Evolutionary conservation across 1,284 basidiomycete genomes (phyloP).

Genomic region (Nidula niveotomentosa): DNA sequence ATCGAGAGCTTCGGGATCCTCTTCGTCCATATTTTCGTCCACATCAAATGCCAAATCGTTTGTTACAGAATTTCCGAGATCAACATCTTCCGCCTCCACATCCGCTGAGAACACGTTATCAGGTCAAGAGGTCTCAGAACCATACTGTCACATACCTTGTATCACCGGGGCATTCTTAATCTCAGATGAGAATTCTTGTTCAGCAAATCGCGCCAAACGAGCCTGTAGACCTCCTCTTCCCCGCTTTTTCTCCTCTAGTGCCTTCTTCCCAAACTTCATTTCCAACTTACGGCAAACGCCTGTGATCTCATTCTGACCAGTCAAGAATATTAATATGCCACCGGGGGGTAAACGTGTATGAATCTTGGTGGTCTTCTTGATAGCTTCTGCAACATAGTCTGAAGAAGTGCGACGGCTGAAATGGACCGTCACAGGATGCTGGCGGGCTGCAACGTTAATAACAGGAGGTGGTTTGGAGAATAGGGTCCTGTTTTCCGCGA

Average conservation of each 20-base stretch:
- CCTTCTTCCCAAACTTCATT: constrained; percentile 72
- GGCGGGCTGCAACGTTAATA: constrained; percentile 87
- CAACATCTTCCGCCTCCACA: constrained; percentile 83
- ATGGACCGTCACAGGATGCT: constrained; percentile 95
- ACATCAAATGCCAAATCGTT: constrained; percentile 58
- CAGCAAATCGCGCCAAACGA: constrained; percentile 9
- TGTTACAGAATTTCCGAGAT: constrained; percentile 57
- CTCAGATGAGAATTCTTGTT: constrained; percentile 13
- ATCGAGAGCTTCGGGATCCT: constrained; percentile 47
- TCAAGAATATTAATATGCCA: constrained; percentile 97
- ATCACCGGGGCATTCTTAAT: constrained; percentile 36
- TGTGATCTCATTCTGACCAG: constrained; percentile 97
- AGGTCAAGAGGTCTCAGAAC: neutral
- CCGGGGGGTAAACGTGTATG: constrained; percentile 91
- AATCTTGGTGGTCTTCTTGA: constrained; percentile 91
- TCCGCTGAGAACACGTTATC: constrained; percentile 36
- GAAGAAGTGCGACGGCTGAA: constrained; percentile 86
- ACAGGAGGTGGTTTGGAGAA: constrained; percentile 88
- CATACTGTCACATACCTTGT: constrained; percentile 38
- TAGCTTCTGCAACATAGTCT: constrained; percentile 91
- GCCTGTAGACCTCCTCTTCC: constrained; percentile 21
- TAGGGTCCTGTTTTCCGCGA: constrained; percentile 83
- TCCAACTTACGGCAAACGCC: constrained; percentile 87
- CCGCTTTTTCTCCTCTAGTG: constrained; percentile 53
- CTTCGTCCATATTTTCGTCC: constrained; percentile 49